Evolutionary conservation across 1,139 yeast species (phyloP).

Genomic region (Pichia sp.): DNA sequence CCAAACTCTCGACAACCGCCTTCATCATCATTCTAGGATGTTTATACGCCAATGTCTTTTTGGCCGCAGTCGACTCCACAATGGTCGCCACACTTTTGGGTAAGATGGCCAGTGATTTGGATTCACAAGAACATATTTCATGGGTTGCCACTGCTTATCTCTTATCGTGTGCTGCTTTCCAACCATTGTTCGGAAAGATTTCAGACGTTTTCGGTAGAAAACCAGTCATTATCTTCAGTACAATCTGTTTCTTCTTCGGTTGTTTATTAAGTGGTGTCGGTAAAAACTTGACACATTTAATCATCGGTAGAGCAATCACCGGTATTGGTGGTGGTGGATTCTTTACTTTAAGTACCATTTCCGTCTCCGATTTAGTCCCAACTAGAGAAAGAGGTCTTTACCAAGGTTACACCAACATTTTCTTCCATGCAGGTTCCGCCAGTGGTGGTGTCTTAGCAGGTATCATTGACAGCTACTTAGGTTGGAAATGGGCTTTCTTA

Average conservation of each 20-base stretch:
- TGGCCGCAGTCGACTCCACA: conserved; percentile 68
- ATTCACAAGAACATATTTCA: conserved; percentile 35
- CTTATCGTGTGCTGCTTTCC: conserved; percentile 57
- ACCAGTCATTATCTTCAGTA: conserved; percentile 47
- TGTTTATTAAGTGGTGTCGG: conserved; percentile 63
- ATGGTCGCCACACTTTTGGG: conserved; percentile 56
- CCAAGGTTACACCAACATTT: conserved; percentile 52
- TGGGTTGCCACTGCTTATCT: conserved; percentile 44
- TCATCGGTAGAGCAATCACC: conserved; percentile 51
- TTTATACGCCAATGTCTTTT: conserved; percentile 38
- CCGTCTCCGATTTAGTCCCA: conserved; percentile 53
- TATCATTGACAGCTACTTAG: conserved; percentile 42
- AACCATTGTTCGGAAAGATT: conserved; percentile 72
- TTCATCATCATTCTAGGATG: conserved; percentile 19
- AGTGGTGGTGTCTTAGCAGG: conserved; percentile 58
- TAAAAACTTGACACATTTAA: conserved; percentile 54
- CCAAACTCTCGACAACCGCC: conserved; percentile 1
- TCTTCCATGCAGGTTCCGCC: conserved; percentile 51
- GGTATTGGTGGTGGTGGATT: conserved; percentile 62
- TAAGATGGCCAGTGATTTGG: conserved; percentile 32
- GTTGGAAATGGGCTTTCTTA: conserved; percentile 53
- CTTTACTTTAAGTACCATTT: conserved; percentile 48
- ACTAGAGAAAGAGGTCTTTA: conserved; percentile 51
- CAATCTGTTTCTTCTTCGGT: conserved; percentile 59
- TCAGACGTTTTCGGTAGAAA: conserved; percentile 56